Evolutionary conservation across 495 filamentous ascomycete species (phyloP).

Genomic region (Clavariopsis aquatica): DNA sequence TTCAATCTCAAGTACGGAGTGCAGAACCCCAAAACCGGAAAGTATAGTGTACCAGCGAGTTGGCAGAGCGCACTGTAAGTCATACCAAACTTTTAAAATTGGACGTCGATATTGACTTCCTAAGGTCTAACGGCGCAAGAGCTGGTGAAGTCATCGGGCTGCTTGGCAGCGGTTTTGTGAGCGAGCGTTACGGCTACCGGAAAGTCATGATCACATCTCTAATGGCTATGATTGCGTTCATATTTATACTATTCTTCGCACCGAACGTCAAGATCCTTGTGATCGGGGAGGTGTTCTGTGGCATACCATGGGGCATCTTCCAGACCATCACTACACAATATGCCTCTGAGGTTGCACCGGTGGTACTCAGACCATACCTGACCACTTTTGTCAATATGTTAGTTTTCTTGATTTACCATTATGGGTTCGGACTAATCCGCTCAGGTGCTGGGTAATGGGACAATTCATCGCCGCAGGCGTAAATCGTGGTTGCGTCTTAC

Average conservation of each 20-base stretch:
- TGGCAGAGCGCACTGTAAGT: slow-evolving; percentile 40
- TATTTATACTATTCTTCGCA: slow-evolving; percentile 43
- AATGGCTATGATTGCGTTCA: slow-evolving; percentile 32
- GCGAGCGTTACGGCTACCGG: slow-evolving; percentile 36
- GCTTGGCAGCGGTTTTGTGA: slow-evolving; percentile 39
- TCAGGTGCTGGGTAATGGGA: slow-evolving; percentile 41
- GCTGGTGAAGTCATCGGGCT: slow-evolving; percentile 43
- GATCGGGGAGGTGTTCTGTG: slow-evolving; percentile 36
- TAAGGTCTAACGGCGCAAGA: slow-evolving; percentile 39
- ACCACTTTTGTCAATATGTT: slow-evolving; percentile 39
- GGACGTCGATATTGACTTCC: slow-evolving; percentile 4
- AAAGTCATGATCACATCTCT: slow-evolving; percentile 37
- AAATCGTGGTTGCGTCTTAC: slow-evolving; percentile 29
- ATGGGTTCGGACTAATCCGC: neutral
- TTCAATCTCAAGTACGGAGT: slow-evolving; percentile 43
- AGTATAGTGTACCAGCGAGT: slow-evolving; percentile 32
- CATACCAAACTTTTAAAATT: neutral
- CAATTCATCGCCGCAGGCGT: slow-evolving; percentile 42
- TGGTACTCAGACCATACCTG: slow-evolving; percentile 31
- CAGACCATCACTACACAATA: slow-evolving; percentile 42
- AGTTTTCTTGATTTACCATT: neutral
- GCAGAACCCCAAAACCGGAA: slow-evolving; percentile 29
- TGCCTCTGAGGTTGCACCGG: slow-evolving; percentile 40
- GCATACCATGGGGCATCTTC: slow-evolving; percentile 42
- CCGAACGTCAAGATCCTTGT: slow-evolving; percentile 36